A percentile compares a stretch with the other conserved stretches of the same genome.
These are phyloP conservation scores for Cordyceps fumosorosea DNA, from an alignment of 2,329 filamentous ascomycete species.

Conservation along the genomic window DNA sequence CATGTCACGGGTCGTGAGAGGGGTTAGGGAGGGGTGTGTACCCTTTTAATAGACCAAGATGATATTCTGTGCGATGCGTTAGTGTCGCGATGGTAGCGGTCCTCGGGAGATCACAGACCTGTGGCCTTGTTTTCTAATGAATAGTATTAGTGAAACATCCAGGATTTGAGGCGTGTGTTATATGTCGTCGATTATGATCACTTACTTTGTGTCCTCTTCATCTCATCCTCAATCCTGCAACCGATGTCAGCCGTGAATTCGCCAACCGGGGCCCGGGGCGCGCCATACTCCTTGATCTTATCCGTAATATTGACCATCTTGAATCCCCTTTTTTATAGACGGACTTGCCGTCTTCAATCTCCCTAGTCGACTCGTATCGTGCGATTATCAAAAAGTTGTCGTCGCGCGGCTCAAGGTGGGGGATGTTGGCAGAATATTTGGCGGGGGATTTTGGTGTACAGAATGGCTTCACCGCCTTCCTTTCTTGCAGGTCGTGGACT, in stretches of 20 bases:
- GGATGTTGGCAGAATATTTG: constrained; percentile 20
- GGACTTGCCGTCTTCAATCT: constrained; percentile 22
- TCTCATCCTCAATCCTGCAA: constrained; percentile 95
- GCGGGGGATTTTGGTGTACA: constrained; percentile 11
- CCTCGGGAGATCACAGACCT: constrained; percentile 50
- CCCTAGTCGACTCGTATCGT: background rate
- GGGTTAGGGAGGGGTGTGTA: constrained; percentile 29
- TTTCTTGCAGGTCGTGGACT: background rate
- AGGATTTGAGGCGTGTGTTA: background rate
- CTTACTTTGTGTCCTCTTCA: constrained; percentile 96
- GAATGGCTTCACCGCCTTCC: constrained; percentile 15
- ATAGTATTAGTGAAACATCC: background rate
- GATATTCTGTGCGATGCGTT: constrained; percentile 65
- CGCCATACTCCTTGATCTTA: constrained; percentile 93
- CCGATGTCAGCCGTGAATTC: constrained; percentile 18
- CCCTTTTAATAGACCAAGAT: constrained; percentile 96
- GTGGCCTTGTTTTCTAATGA: constrained; percentile 92
- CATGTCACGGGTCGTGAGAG: background rate
- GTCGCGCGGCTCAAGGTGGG: constrained; percentile 19
- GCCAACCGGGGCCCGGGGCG: background rate
- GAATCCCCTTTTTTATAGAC: constrained; percentile 27
- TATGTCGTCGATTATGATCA: background rate
- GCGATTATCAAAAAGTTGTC: constrained; percentile 1
- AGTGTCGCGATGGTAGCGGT: background rate
- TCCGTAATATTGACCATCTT: constrained; percentile 99